Conservation (phyloP, 371 early-diverging fungal species). For the Capniomyces stellatus region DNA sequence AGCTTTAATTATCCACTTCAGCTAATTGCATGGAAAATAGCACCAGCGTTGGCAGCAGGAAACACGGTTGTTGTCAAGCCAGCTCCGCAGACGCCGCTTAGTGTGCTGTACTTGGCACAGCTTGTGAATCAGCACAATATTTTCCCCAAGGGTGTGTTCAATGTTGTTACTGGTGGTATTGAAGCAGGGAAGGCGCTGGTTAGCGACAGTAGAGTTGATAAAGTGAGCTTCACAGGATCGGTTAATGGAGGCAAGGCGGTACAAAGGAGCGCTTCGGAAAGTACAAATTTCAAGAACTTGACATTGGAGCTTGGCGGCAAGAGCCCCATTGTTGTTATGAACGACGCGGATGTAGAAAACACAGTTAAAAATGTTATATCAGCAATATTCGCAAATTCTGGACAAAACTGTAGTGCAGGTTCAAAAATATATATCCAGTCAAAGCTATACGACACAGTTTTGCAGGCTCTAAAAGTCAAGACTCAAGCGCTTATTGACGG, state of each 20-base stretch:
- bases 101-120: conserved; percentile 30
- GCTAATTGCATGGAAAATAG: conserved; percentile 68
- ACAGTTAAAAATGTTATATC: conserved; percentile 48
- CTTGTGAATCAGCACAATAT: conserved; percentile 25
- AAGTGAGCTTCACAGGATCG: conserved; percentile 44
- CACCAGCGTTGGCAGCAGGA: conserved; percentile 63
- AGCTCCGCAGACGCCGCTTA: conserved; percentile 45
- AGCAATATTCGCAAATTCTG: conserved; percentile 61
- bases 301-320: conserved; percentile 87
- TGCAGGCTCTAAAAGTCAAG: conserved; percentile 40
- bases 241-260: conserved; percentile 57
- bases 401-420: conserved; percentile 81
- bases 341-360: conserved; percentile 59
- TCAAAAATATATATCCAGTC: conserved; percentile 65
- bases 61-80: conserved; percentile 44
- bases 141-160: conserved; percentile 45
- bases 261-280: conserved; percentile 43
- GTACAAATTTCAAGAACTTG: conserved; percentile 43
- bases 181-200: conserved; percentile 33
- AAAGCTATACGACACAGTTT: conserved; percentile 44
- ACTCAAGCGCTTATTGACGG: conserved; percentile 32
- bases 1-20: conserved; percentile 68
- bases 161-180: conserved; percentile 44
- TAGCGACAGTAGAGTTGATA: conserved; percentile 29
- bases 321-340: conserved; percentile 65